phyloP scores from a whole-genome alignment of 2,329 filamentous ascomycete genomes.

The Penicillium psychrosexuale region DNA sequence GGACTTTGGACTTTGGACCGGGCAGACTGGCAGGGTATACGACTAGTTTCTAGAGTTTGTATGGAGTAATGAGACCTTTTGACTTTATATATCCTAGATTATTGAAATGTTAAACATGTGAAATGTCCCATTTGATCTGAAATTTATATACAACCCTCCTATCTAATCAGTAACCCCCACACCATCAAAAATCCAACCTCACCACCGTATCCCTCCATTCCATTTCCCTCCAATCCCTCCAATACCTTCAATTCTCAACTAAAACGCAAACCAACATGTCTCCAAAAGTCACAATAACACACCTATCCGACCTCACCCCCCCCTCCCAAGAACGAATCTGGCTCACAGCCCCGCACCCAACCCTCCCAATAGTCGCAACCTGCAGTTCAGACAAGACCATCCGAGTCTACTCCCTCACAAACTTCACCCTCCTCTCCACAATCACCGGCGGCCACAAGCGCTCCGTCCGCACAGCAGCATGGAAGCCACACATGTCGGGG shows the following conservation, averaged over 20 bases:
- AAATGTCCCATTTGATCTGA: background rate
- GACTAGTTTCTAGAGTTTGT: background rate
- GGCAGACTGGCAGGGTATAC: constrained; percentile 12
- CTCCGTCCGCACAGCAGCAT: constrained; percentile 78
- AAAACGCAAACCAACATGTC: background rate
- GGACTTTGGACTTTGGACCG: background rate
- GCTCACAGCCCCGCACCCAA: constrained; percentile 80
- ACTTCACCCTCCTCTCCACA: constrained; percentile 72
- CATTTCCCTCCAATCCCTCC: constrained; percentile 4
- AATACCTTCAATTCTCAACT: background rate
- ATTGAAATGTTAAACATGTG: background rate
- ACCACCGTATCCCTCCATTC: background rate
- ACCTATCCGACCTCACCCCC: constrained; percentile 53
- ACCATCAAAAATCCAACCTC: constrained; percentile 8
- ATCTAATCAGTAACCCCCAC: constrained; percentile 11
- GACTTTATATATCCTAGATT: background rate
- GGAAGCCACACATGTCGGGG: constrained; percentile 71
- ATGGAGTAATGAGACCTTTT: background rate
- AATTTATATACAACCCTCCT: background rate
- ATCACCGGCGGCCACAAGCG: constrained; percentile 87
- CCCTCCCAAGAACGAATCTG: constrained; percentile 66
- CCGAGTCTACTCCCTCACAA: constrained; percentile 82
- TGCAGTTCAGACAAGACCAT: constrained; percentile 82
- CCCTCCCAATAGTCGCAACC: constrained; percentile 82
- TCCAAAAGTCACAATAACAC: constrained; percentile 28